Percentiles rank a stretch among this genome's conserved stretches.
Evolutionary conservation across 1,284 basidiomycete genomes (phyloP).

Genomic region (Ceratobasidium sp.): DNA sequence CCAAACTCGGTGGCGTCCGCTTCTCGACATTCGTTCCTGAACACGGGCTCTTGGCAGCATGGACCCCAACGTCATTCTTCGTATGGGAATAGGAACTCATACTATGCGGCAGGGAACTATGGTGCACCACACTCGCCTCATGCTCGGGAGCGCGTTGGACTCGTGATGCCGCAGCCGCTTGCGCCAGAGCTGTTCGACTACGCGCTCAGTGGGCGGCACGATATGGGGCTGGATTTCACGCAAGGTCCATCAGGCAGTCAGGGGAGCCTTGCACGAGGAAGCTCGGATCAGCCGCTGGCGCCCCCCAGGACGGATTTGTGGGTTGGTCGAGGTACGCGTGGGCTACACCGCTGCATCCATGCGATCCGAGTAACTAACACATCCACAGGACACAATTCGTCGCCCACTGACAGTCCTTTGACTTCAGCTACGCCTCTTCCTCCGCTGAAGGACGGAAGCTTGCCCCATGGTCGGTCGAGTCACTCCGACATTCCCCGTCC

Average conservation of each 20-base stretch:
- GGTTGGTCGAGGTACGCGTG: slow-evolving; percentile 20
- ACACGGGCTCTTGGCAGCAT: background rate
- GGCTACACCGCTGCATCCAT: background rate
- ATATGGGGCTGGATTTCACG: slow-evolving; percentile 35
- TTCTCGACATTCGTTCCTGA: slow-evolving; percentile 55
- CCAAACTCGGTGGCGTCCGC: slow-evolving; percentile 84
- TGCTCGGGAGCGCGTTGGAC: slow-evolving; percentile 40
- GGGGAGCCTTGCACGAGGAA: background rate
- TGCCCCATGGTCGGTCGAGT: slow-evolving; percentile 19
- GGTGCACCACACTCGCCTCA: slow-evolving; percentile 37
- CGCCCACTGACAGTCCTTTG: slow-evolving; percentile 11
- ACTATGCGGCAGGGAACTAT: slow-evolving; percentile 25
- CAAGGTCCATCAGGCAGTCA: slow-evolving; percentile 17
- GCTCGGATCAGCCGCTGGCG: slow-evolving; percentile 7
- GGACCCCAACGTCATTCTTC: slow-evolving; percentile 12
- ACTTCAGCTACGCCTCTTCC: slow-evolving; percentile 11
- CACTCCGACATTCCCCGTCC: slow-evolving; percentile 18
- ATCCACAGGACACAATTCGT: slow-evolving; percentile 2
- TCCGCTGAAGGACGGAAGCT: slow-evolving; percentile 11
- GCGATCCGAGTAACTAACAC: background rate
- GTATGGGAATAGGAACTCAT: slow-evolving; percentile 5
- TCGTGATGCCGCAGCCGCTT: slow-evolving; percentile 42
- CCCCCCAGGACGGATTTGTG: slow-evolving; percentile 31
- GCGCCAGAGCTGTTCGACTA: slow-evolving; percentile 38
- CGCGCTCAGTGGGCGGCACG: slow-evolving; percentile 27